Evolutionary conservation across 1,284 basidiomycete species (phyloP).

Genomic region (Puccinia triticina): DNA sequence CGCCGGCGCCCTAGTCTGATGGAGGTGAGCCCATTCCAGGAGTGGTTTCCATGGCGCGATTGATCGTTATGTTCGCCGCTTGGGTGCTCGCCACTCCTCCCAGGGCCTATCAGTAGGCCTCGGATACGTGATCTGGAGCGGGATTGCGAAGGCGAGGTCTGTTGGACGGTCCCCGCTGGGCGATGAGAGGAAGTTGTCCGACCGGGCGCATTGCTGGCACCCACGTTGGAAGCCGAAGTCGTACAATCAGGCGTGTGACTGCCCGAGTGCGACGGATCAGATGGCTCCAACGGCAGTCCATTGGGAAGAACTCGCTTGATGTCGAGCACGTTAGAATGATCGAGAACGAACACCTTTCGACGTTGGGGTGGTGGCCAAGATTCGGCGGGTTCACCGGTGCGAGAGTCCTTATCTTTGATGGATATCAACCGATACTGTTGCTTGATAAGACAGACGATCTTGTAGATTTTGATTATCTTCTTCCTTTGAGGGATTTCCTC

Average conservation of each 20-base stretch:
- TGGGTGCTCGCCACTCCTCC: not conserved
- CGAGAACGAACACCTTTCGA: slow-evolving; percentile 24
- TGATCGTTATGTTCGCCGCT: not conserved
- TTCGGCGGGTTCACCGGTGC: slow-evolving; percentile 25
- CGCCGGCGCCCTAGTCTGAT: slow-evolving; percentile 12
- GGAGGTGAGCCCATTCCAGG: not conserved
- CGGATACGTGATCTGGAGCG: slow-evolving; percentile 7
- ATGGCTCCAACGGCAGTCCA: slow-evolving; percentile 1
- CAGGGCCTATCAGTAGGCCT: not conserved
- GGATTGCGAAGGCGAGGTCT: not conserved
- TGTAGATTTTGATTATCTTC: slow-evolving; percentile 41
- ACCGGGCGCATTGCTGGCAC: not conserved
- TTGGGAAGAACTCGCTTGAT: slow-evolving; percentile 2
- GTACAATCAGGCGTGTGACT: not conserved
- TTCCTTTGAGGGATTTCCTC: slow-evolving; percentile 28
- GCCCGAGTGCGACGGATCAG: not conserved
- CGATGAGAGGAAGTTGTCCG: not conserved
- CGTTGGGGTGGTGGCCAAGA: slow-evolving; percentile 44
- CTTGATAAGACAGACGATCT: slow-evolving; percentile 35
- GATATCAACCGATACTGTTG: slow-evolving; percentile 41
- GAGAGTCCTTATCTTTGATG: slow-evolving; percentile 34
- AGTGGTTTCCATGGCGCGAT: not conserved
- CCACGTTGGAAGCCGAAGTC: not conserved
- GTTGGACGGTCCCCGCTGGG: not conserved
- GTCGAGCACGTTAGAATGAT: slow-evolving; percentile 32